Conservation (phyloP, 176 grass and related monocot genomes). For the Lolium rigidum region DNA sequence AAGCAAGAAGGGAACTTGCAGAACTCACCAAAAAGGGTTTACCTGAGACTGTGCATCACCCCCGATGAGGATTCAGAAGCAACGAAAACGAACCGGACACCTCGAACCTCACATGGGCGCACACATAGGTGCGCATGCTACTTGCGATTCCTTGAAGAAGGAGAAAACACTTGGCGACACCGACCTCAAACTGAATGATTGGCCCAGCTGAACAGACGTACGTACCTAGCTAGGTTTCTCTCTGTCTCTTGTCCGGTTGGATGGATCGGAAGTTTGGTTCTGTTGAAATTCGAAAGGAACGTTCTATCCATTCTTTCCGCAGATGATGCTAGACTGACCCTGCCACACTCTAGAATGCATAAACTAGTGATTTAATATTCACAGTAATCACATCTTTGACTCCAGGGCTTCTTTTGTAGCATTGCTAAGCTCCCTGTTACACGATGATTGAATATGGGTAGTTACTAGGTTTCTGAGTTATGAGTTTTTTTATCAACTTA, state of each 20-base stretch:
- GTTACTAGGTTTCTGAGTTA: slow-evolving; percentile 22
- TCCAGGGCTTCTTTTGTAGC: slow-evolving; percentile 9
- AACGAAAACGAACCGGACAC: background rate
- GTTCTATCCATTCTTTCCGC: background rate
- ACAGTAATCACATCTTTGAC: background rate
- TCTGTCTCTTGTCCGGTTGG: background rate
- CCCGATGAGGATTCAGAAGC: background rate
- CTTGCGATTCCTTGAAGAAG: background rate
- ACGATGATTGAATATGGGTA: background rate
- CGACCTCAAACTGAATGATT: background rate
- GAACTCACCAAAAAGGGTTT: background rate
- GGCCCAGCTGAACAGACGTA: background rate
- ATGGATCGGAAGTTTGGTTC: background rate
- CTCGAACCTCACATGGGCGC: background rate
- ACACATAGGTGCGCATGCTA: background rate
- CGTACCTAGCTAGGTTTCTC: background rate
- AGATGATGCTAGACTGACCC: background rate
- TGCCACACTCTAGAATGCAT: background rate
- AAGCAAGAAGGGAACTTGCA: background rate
- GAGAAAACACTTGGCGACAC: background rate
- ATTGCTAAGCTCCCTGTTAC: slow-evolving; percentile 15
- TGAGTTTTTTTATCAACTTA: background rate
- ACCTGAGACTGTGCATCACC: background rate
- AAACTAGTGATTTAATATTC: slow-evolving; percentile 1
- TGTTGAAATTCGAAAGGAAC: background rate